Percentiles rank a stretch among this genome's conserved stretches.
Conservation (phyloP, 179 eudicot species). For the Silene noctiflora region DNA sequence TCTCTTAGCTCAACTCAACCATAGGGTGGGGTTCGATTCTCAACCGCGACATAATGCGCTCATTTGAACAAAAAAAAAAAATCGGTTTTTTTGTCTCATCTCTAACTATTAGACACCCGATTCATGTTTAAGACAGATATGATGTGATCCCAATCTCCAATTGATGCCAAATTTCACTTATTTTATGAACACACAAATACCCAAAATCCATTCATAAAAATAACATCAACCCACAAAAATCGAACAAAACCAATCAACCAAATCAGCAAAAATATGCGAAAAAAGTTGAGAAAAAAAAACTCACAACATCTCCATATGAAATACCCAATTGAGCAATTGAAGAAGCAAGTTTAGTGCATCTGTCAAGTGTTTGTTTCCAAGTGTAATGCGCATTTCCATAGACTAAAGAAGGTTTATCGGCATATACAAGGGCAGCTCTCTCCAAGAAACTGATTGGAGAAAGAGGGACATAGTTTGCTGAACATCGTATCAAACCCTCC, state of each 20-base stretch:
- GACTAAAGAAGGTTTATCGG: slow-evolving; percentile 36
- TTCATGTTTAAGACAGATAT: too few species aligned
- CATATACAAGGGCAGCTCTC: slow-evolving; percentile 48
- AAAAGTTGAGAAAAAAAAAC: slow-evolving; percentile 18
- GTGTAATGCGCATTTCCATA: slow-evolving; percentile 36
- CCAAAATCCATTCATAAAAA: background rate
- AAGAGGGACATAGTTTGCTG: slow-evolving; percentile 48
- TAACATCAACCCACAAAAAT: slow-evolving; percentile 13
- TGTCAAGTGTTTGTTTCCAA: slow-evolving; percentile 44
- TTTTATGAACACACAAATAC: too few species aligned
- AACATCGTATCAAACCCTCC: slow-evolving; percentile 45
- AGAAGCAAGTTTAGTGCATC: slow-evolving; percentile 47
- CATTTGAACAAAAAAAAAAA: too few species aligned
- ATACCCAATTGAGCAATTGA: slow-evolving; percentile 29
- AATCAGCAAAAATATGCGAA: background rate
- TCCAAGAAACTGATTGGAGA: slow-evolving; percentile 59
- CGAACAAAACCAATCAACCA: background rate
- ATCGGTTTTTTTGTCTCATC: too few species aligned
- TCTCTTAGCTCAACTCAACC: too few species aligned
- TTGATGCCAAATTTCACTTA: background rate
- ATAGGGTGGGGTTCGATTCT: too few species aligned
- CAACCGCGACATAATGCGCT: too few species aligned
- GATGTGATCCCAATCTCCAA: background rate
- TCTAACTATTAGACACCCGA: too few species aligned
- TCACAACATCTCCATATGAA: slow-evolving; percentile 45